Conservation (phyloP, 768 basidiomycete genomes). For the Mycena capillaripes region DNA sequence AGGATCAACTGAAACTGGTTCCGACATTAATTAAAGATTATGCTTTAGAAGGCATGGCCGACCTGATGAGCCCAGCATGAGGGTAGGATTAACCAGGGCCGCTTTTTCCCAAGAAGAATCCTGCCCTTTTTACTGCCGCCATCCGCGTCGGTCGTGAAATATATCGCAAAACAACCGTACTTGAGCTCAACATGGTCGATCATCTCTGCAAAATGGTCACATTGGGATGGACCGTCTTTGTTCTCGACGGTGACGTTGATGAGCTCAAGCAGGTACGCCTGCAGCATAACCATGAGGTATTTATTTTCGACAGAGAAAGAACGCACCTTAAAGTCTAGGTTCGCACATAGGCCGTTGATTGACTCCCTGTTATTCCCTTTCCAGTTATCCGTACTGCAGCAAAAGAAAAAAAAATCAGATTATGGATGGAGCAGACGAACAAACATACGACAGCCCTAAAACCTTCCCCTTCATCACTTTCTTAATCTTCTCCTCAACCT, state of each 20-base stretch:
- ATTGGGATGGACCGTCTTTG: constrained; percentile 20
- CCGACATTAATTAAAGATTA: background rate
- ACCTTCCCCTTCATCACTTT: background rate
- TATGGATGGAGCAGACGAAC: background rate
- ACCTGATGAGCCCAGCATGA: constrained; percentile 36
- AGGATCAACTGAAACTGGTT: constrained; percentile 30
- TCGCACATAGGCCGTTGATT: constrained; percentile 3
- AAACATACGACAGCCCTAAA: constrained; percentile 10
- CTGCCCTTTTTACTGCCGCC: constrained; percentile 29
- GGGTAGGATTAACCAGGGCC: constrained; percentile 18
- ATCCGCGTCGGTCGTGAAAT: constrained; percentile 26
- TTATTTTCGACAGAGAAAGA: background rate
- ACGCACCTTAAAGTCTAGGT: background rate
- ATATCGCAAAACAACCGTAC: constrained; percentile 17
- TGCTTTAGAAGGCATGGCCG: background rate
- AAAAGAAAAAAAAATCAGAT: background rate
- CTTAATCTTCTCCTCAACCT: constrained; percentile 9
- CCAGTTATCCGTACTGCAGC: constrained; percentile 20
- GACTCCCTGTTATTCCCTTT: background rate
- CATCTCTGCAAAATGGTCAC: constrained; percentile 4
- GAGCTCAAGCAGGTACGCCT: constrained; percentile 19
- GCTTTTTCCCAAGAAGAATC: constrained; percentile 6
- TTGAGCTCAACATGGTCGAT: constrained; percentile 18
- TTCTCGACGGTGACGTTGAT: background rate
- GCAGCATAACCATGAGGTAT: background rate